Evolutionary conservation across 306 rosid species (phyloP), one percentile per base, ranked within the genome.

Genomic region (Trifolium repens): DNA sequence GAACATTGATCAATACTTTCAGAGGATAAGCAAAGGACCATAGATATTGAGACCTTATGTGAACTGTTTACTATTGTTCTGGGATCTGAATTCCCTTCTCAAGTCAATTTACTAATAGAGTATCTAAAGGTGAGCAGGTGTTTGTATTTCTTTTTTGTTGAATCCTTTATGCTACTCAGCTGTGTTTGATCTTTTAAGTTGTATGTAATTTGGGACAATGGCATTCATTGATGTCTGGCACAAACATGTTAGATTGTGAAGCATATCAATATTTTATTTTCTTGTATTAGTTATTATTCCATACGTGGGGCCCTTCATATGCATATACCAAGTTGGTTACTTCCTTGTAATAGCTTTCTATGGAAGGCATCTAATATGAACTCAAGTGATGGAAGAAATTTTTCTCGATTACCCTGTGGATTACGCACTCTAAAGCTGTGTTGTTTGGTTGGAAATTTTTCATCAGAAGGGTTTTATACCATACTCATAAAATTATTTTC

Each of bases 1-100:
- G 46, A 59, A 71, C 73, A 47, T 67, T 50, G 67, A 62, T 76
- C 77, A 78, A 64, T 69, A 67, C 34, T 73, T 83, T 62, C 92
- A 90, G 96, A 90, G 73, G 92, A 86, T 43, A 84, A 68, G 83
- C 90, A 88, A 79, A 86, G 86, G 85, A 88, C 84, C 65, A 73
- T 90, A 74, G 96, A 90, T 71, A 69, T 86, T 62, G 96, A 88
- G 62, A 86, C 90, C 67, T 53, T 80, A 11, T 88, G 87, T 59
- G 87, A 84, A 81, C 82, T 91, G 72, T 73, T 88, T 75, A 84
- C 70, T 64, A 37, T 88, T 64, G 90, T 88, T 68, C 83, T 91
- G 73, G 74, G 78, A 65, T 71, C 88, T 42, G 84, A 76, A 62
- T 87, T 84, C 74, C 82, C 73, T 69, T 35, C 69, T 26, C 88